These are phyloP conservation scores for Saitozyma podzolica DNA, from an alignment of 768 basidiomycete genomes.

Conservation along the genomic window DNA sequence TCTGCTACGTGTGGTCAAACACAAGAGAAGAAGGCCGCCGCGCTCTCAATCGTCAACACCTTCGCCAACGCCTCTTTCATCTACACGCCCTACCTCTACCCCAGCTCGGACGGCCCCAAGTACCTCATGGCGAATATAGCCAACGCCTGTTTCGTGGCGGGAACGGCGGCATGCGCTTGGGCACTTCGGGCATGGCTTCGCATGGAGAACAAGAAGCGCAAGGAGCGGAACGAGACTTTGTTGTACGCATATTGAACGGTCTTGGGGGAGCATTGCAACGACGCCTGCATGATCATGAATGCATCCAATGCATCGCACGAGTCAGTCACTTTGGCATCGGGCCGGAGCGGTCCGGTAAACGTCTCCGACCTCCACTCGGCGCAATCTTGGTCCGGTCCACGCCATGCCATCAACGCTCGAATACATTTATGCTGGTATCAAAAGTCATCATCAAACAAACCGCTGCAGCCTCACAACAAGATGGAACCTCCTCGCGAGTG, in stretches of 20 bases:
- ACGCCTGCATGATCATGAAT: too few relatives aligned
- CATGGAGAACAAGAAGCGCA: constrained; percentile 7
- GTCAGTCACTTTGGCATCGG: too few relatives aligned
- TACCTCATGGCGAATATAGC: constrained; percentile 13
- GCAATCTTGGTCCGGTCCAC: too few relatives aligned
- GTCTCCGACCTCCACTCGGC: too few relatives aligned
- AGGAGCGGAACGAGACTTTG: not conserved
- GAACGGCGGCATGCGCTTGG: constrained; percentile 8
- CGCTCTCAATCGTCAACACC: constrained; percentile 19
- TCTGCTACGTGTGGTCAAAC: constrained; percentile 16
- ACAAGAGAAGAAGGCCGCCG: constrained; percentile 15
- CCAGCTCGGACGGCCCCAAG: constrained; percentile 11
- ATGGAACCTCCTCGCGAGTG: not conserved
- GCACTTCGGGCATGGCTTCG: constrained; percentile 9
- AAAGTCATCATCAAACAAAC: too few relatives aligned
- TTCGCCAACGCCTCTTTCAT: constrained; percentile 14
- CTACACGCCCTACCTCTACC: constrained; percentile 26
- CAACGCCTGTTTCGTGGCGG: constrained; percentile 12
- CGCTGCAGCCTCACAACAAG: too few relatives aligned
- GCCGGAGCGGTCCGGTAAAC: too few relatives aligned
- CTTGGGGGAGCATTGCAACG: too few relatives aligned
- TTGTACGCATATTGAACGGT: not conserved
- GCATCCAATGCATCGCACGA: too few relatives aligned
- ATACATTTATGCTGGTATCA: too few relatives aligned
- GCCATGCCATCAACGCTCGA: too few relatives aligned